These are phyloP conservation scores for Alternaria triticimaculans DNA, from an alignment of 2,329 filamentous ascomycete species.

Conservation along the genomic window DNA sequence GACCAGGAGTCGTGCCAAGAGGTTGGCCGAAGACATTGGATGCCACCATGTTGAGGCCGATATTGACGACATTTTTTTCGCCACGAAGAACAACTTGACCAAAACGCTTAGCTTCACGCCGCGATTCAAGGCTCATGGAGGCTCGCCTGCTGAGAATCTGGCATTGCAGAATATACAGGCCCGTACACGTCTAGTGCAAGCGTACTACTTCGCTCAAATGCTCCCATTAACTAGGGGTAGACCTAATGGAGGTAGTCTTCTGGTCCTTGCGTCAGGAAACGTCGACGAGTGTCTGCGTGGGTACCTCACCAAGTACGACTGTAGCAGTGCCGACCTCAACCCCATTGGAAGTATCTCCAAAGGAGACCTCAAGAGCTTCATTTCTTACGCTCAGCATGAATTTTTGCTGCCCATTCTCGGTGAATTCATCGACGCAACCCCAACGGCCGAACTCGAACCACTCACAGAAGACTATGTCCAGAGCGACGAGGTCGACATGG, in stretches of 20 bases:
- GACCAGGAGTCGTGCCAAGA: conserved; percentile 69
- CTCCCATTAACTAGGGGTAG: conserved; percentile 65
- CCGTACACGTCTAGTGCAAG: conserved; percentile 64
- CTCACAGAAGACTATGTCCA: conserved; percentile 63
- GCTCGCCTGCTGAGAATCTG: conserved; percentile 63
- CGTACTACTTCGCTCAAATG: conserved; percentile 69
- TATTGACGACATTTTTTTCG: conserved; percentile 66
- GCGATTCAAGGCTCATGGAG: conserved; percentile 69
- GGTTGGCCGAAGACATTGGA: conserved; percentile 68
- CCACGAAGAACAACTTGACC: conserved; percentile 64
- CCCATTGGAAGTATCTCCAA: conserved; percentile 69
- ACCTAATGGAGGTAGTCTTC: conserved; percentile 63
- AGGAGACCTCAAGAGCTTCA: conserved; percentile 74
- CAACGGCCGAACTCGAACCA: conserved; percentile 64
- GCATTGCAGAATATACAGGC: conserved; percentile 12
- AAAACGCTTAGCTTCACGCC: too few relatives aligned
- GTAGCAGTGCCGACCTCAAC: conserved; percentile 56
- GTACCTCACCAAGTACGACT: conserved; percentile 76
- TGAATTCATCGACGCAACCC: conserved; percentile 64
- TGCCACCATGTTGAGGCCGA: conserved; percentile 69
- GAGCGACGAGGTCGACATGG: conserved; percentile 63
- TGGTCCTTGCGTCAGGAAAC: conserved; percentile 73
- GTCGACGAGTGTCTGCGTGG: conserved; percentile 62
- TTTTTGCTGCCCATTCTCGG: conserved; percentile 72
- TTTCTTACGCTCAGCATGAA: too few relatives aligned